Evolutionary conservation across 805 yeast genomes (phyloP).

Genomic region (Metschnikowia henanensis): DNA sequence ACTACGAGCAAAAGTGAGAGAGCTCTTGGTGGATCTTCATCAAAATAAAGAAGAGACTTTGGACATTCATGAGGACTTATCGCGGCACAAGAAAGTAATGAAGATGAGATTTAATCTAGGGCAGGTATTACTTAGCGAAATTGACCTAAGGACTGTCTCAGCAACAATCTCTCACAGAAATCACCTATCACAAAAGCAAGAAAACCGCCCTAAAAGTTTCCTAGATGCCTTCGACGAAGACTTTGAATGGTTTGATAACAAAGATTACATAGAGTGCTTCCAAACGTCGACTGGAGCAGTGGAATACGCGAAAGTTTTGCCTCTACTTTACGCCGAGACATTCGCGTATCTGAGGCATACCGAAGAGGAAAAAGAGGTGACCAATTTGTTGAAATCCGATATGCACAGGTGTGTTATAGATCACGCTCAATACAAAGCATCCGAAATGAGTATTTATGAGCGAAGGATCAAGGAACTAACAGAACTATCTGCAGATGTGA

Average conservation of each 20-base stretch:
- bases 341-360: slow-evolving; percentile 72
- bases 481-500: slow-evolving; percentile 13
- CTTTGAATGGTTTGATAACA: slow-evolving; percentile 57
- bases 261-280: slow-evolving; percentile 62
- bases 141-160: slow-evolving; percentile 60
- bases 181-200: slow-evolving; percentile 16
- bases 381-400: slow-evolving; percentile 23
- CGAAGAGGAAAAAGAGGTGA: slow-evolving; percentile 15
- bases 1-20: slow-evolving; percentile 46
- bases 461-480: slow-evolving; percentile 28
- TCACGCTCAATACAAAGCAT: slow-evolving; percentile 26
- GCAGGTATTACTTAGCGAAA: slow-evolving; percentile 52
- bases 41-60: slow-evolving; percentile 40
- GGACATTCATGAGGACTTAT: slow-evolving; percentile 43
- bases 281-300: slow-evolving; percentile 36
- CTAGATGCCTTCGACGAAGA: slow-evolving; percentile 53
- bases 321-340: slow-evolving; percentile 66
- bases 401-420: slow-evolving; percentile 33
- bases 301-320: slow-evolving; percentile 50
- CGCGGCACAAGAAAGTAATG: slow-evolving; percentile 47
- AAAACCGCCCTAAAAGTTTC: slow-evolving; percentile 6
- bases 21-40: slow-evolving; percentile 40
- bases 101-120: slow-evolving; percentile 66
- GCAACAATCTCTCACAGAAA: slow-evolving; percentile 43
- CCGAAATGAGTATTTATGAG: slow-evolving; percentile 27